These are phyloP conservation scores for Hebeloma cylindrosporum DNA, from an alignment of 768 basidiomycete genomes.

Conservation along the genomic window DNA sequence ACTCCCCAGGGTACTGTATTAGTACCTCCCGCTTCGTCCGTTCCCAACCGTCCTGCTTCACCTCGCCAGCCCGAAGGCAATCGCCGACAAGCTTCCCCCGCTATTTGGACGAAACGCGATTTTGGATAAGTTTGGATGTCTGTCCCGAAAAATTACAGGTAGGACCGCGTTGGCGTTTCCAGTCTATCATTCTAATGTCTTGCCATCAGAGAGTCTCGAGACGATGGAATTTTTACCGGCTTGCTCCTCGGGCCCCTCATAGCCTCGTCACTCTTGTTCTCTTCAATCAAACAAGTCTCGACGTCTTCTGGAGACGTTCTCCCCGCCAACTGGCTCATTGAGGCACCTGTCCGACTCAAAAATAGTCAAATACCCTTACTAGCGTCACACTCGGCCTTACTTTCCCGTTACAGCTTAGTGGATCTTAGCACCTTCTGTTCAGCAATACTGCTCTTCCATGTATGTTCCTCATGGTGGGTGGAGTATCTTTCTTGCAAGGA, in stretches of 20 bases:
- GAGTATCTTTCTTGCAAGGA: slow-evolving; percentile 52
- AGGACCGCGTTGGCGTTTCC: slow-evolving; percentile 17
- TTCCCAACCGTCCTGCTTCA: slow-evolving; percentile 35
- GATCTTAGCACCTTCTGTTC: slow-evolving; percentile 82
- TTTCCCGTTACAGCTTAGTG: slow-evolving; percentile 74
- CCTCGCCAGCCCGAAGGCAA: slow-evolving; percentile 44
- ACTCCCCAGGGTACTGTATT: slow-evolving; percentile 15
- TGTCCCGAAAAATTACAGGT: slow-evolving; percentile 86
- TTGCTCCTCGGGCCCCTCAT: slow-evolving; percentile 84
- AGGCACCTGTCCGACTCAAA: slow-evolving; percentile 59
- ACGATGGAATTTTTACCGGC: slow-evolving; percentile 85
- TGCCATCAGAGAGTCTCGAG: slow-evolving; percentile 62
- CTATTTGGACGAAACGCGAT: slow-evolving; percentile 42
- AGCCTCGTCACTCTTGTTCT: slow-evolving; percentile 63
- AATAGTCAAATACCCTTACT: slow-evolving; percentile 41
- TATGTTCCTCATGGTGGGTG: slow-evolving; percentile 73
- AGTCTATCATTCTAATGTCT: background rate
- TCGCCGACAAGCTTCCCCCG: slow-evolving; percentile 34
- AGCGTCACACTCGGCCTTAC: slow-evolving; percentile 53
- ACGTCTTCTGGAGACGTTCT: slow-evolving; percentile 36
- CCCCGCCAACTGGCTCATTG: slow-evolving; percentile 75
- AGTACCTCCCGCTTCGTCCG: slow-evolving; percentile 15
- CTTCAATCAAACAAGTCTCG: slow-evolving; percentile 39
- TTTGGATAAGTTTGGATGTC: slow-evolving; percentile 88
- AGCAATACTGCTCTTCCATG: slow-evolving; percentile 75